phyloP scores from a whole-genome alignment of 768 basidiomycete genomes.

The Mycena galericulata region DNA sequence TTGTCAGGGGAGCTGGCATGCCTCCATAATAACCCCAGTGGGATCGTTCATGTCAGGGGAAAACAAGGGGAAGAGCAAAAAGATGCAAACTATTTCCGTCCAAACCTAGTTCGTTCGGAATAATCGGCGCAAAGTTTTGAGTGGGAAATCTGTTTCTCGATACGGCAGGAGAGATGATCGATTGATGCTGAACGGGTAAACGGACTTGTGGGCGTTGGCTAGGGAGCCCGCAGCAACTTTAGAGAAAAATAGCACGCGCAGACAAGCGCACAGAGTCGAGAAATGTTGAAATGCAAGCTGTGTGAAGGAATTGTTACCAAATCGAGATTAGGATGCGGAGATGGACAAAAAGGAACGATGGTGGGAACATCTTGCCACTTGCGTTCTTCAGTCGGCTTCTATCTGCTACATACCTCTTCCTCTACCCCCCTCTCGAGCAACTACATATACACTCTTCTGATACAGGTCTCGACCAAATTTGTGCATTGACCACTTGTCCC shows the following conservation, averaged over 20 bases:
- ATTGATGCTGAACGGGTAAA: not conserved
- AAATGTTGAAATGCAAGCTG: not conserved
- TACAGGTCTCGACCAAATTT: too few relatives aligned
- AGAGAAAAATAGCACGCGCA: too few relatives aligned
- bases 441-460: not conserved
- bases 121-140: too few relatives aligned
- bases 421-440: not conserved
- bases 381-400: not conserved
- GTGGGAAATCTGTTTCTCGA: too few relatives aligned
- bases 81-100: too few relatives aligned
- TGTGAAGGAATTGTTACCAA: not conserved
- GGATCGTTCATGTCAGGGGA: too few relatives aligned
- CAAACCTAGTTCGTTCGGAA: too few relatives aligned
- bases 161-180: too few relatives aligned
- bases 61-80: too few relatives aligned
- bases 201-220: not conserved
- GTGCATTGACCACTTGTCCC: too few relatives aligned
- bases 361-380: slow-evolving; percentile 12
- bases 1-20: too few relatives aligned
- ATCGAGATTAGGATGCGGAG: not conserved
- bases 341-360: not conserved
- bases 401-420: not conserved
- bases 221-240: not conserved
- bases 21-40: too few relatives aligned
- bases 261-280: not conserved